Percentiles rank a stretch among this genome's conserved stretches.
Evolutionary conservation across 2,329 filamentous ascomycete genomes (phyloP).

Genomic region (Diaporthe helianthi): DNA sequence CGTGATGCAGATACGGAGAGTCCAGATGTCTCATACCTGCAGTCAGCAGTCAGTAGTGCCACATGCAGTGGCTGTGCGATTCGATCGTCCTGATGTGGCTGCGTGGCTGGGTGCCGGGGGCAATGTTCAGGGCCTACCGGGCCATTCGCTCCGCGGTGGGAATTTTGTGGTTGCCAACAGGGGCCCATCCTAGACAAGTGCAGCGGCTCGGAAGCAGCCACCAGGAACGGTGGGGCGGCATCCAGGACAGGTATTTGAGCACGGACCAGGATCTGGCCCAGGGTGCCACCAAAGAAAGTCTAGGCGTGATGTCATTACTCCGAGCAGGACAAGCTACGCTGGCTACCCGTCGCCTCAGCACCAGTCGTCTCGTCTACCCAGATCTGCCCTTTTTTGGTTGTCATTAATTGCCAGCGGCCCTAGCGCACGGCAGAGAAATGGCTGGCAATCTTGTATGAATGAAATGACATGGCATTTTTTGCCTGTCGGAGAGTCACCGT

Average conservation of each 20-base stretch:
- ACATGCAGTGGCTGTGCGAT: background rate
- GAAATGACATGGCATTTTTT: conserved; percentile 16
- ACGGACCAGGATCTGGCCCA: conserved; percentile 11
- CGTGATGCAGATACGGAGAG: no score
- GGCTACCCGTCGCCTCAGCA: background rate
- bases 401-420: conserved; percentile 2
- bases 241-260: background rate
- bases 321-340: background rate
- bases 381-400: background rate
- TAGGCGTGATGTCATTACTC: conserved; percentile 16
- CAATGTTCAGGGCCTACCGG: background rate
- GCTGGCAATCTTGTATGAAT: background rate
- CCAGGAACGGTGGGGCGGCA: conserved; percentile 20
- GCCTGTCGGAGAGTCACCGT: background rate
- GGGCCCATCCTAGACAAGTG: conserved; percentile 8
- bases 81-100: background rate
- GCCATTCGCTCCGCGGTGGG: conserved; percentile 4
- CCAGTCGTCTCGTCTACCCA: conserved; percentile 13
- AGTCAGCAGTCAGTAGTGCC: no score
- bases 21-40: no score
- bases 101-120: background rate
- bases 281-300: background rate
- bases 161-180: background rate
- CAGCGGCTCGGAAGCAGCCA: conserved; percentile 19
- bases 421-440: background rate